Evolutionary conservation across 345 rosid species (phyloP).

Genomic region (Eucalyptus regnans): DNA sequence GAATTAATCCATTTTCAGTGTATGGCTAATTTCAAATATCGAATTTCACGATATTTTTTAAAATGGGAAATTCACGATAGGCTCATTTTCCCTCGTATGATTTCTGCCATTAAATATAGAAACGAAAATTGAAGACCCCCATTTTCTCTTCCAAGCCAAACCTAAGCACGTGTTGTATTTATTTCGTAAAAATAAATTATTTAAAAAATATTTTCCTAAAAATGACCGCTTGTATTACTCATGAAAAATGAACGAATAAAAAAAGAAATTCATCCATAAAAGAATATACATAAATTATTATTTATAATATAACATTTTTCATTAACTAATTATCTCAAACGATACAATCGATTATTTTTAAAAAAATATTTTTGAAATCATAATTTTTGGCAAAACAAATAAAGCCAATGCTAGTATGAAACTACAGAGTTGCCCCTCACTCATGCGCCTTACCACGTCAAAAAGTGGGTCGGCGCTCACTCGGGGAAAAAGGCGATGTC

Average conservation of each 20-base stretch:
- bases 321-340: fast-evolving
- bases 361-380: no score
- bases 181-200: fast-evolving
- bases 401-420: background rate
- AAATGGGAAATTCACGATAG: background rate
- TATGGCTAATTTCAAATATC: background rate
- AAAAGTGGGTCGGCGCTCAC: background rate
- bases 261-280: no score
- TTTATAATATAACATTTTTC: no score
- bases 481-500: fast-evolving
- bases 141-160: background rate
- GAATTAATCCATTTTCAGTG: background rate
- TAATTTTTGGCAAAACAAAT: fast-evolving
- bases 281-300: no score
- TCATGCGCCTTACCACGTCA: background rate
- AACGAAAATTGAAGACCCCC: background rate
- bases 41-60: background rate
- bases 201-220: fast-evolving
- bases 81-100: background rate
- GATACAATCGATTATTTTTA: no score
- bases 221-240: fast-evolving
- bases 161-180: no score
- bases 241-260: fast-evolving
- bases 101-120: background rate
- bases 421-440: background rate